phyloP scores from a whole-genome alignment of 352 stramenopile genomes.

The Pythium guiyangense region DNA sequence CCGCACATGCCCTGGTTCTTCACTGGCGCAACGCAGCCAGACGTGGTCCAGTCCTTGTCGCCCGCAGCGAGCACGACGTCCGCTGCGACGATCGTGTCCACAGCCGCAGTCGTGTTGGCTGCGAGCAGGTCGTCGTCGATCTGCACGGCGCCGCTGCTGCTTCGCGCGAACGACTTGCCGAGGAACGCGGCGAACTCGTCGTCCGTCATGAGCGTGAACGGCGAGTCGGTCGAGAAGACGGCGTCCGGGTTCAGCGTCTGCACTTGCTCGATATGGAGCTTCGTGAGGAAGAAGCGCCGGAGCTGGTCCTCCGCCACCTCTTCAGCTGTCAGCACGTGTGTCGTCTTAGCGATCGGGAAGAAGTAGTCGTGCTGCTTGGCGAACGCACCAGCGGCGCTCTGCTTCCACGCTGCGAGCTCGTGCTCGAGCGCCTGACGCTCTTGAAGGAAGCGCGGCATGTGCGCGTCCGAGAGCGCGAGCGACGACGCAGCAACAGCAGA shows the following conservation, averaged over 20 bases:
- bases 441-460: conserved; percentile 41
- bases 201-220: conserved; percentile 71
- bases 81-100: conserved; percentile 24
- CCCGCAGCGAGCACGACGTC: neutral
- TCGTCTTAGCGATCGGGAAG: conserved; percentile 5
- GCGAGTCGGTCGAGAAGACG: conserved; percentile 57
- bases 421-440: conserved; percentile 30
- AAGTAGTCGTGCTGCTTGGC: conserved; percentile 49
- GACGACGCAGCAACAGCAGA: conserved; percentile 10
- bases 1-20: conserved; percentile 97
- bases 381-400: conserved; percentile 36
- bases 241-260: conserved; percentile 53
- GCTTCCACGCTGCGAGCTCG: conserved; percentile 48
- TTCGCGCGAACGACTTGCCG: conserved; percentile 32
- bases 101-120: conserved; percentile 9
- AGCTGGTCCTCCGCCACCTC: conserved; percentile 34
- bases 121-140: neutral
- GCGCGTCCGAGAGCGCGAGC: conserved; percentile 21
- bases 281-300: conserved; percentile 54
- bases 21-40: conserved; percentile 54
- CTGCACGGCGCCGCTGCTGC: conserved; percentile 1
- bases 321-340: conserved; percentile 8
- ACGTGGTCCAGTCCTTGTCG: conserved; percentile 59
- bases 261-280: conserved; percentile 48
- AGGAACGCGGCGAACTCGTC: conserved; percentile 58